Percentiles rank a stretch among this genome's conserved stretches.
Conservation (phyloP, 148 eudicot genomes). For the Vaccinium macrocarpon region DNA sequence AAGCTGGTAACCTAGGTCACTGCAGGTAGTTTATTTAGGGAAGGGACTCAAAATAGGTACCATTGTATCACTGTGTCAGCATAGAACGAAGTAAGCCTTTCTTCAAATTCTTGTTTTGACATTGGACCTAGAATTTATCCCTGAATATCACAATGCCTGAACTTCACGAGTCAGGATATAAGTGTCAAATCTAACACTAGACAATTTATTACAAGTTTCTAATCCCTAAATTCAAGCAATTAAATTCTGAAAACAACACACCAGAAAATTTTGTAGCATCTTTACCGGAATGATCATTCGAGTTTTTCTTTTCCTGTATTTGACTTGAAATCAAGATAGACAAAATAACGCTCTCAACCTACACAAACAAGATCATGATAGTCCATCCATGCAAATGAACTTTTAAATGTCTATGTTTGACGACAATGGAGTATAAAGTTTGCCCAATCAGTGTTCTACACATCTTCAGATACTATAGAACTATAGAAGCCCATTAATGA, state of each 20-base stretch:
- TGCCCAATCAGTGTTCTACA: background rate
- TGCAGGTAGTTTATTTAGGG: background rate
- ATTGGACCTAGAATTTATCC: background rate
- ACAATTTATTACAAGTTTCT: background rate
- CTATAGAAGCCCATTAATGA: background rate
- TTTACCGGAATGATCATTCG: background rate
- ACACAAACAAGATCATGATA: background rate
- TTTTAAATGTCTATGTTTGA: background rate
- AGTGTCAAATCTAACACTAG: background rate
- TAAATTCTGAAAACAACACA: background rate
- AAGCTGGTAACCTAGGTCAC: constrained; percentile 6
- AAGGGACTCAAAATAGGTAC: background rate
- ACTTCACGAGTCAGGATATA: background rate
- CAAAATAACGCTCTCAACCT: background rate
- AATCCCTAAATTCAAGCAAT: background rate
- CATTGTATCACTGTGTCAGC: background rate
- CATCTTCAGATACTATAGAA: background rate
- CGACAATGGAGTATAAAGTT: background rate
- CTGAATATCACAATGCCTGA: background rate
- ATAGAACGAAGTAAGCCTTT: background rate
- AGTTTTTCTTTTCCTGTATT: background rate
- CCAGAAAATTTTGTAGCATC: background rate
- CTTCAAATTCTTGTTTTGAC: background rate
- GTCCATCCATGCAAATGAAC: no score
- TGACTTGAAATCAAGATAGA: background rate